These are phyloP conservation scores for Pseudozyma flocculosa DNA, from an alignment of 1,284 basidiomycete genomes.

Conservation along the genomic window DNA sequence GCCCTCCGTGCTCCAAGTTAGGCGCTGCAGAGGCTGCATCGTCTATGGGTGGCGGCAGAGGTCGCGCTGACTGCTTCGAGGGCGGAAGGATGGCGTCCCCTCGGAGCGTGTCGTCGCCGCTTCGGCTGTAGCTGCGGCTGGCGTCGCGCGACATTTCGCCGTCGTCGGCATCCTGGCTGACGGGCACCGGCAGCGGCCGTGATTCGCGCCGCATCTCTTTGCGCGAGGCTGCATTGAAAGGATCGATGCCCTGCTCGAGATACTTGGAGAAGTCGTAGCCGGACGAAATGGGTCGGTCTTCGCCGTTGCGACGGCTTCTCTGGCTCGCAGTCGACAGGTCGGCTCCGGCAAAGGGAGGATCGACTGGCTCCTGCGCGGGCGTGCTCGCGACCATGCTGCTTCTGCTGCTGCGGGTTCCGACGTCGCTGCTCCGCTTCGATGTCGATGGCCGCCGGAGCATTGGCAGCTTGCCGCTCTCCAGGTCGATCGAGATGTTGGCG, in stretches of 20 bases:
- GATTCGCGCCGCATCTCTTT: constrained; percentile 24
- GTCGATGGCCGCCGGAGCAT: constrained; percentile 1
- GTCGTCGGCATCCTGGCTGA: constrained; percentile 1
- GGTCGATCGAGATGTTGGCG: constrained; percentile 12
- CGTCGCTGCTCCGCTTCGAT: neutral
- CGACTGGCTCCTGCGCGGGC: neutral
- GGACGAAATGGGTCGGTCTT: constrained; percentile 15
- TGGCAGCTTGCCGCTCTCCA: constrained; percentile 22
- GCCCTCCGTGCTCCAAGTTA: too few relatives aligned
- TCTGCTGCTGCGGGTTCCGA: neutral
- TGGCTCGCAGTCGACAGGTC: neutral
- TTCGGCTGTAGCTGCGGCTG: too few relatives aligned
- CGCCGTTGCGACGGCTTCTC: constrained; percentile 14
- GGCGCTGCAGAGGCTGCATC: too few relatives aligned
- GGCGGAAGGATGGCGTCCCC: too few relatives aligned
- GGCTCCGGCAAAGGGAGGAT: too few relatives aligned
- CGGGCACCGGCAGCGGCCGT: constrained; percentile 21
- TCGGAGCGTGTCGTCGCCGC: too few relatives aligned
- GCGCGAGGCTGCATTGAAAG: constrained; percentile 32
- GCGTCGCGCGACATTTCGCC: constrained; percentile 3
- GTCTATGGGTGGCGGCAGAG: neutral
- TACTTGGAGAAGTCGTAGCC: constrained; percentile 36
- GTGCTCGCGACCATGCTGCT: neutral
- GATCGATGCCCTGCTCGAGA: constrained; percentile 30
- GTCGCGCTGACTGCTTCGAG: too few relatives aligned